These are phyloP conservation scores for Endoconidiophora polonica DNA, from an alignment of 2,329 filamentous ascomycete genomes.

Conservation along the genomic window DNA sequence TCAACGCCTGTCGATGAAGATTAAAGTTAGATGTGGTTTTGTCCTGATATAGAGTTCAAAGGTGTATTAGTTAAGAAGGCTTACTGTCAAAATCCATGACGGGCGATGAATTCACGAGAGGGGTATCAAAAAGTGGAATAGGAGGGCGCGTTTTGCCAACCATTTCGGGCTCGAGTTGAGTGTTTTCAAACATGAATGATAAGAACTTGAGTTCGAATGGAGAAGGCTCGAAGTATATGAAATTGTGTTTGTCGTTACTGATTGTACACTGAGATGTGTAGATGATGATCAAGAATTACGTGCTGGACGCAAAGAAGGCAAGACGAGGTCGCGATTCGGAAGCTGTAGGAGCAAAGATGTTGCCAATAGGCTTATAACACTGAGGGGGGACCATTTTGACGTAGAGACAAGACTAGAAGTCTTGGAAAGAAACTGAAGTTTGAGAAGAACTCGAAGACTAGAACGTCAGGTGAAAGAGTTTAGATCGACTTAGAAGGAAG, in stretches of 20 bases:
- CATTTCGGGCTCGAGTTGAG: too few species aligned
- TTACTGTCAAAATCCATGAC: conserved; percentile 10
- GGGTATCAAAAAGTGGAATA: too few species aligned
- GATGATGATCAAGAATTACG: conserved; percentile 14
- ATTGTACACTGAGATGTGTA: not conserved
- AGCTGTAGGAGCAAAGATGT: conserved; percentile 40
- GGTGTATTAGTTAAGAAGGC: conserved; percentile 13
- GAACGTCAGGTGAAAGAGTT: conserved; percentile 42
- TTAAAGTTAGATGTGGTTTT: not conserved
- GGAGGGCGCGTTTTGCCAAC: too few species aligned
- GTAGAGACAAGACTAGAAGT: conserved; percentile 60
- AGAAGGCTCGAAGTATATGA: too few species aligned
- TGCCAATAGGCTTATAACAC: conserved; percentile 45
- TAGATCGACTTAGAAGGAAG: conserved; percentile 48
- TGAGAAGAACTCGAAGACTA: conserved; percentile 32
- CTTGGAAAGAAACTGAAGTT: conserved; percentile 46
- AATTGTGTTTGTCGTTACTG: too few species aligned
- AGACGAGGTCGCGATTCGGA: conserved; percentile 58
- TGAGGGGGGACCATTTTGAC: conserved; percentile 68
- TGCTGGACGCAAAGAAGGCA: conserved; percentile 45
- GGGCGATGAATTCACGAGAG: not conserved
- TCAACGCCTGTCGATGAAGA: conserved; percentile 32
- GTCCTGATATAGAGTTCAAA: not conserved
- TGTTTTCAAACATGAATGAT: too few species aligned
- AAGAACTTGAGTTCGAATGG: too few species aligned